Base-by-base conservation (phyloP, 305 asterid genomes). In the Caryopteris hybrid region DNA sequence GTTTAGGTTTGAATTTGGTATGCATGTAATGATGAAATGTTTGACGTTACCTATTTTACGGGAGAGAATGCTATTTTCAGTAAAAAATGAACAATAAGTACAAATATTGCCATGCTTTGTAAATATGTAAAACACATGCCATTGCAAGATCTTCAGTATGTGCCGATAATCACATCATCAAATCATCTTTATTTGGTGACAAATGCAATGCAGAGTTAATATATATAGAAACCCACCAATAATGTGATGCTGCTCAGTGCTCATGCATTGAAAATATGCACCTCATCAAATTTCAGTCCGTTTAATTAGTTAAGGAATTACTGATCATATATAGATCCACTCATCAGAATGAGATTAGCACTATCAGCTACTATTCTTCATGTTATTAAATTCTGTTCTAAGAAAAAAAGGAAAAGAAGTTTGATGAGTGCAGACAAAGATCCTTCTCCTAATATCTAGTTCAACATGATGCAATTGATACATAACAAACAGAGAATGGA, bases 31-130 rank as follows among this genome's bases (percentile, higher is more conserved):
- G 51, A 58, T 55, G 36, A 21, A 56, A 31, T 47, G 17, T 39
- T 74, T 33, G 56, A 62, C 13, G 42, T 17, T 51, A 76, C 46
- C 48, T 33, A 43, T 63, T 58, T 38, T 42, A 54, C 31, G 65
- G 61, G 64, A 16, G 74, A 59, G 64, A 53, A 13, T 34, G 53
- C 23, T 45, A 38, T 55, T 6, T 55, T 61, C 70, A 68, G 5
- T 36, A 29, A 74, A 38, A 25, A 48, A n/a, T 54, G 14, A 61
- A 61, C 36, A 58, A 64, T 21, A 18, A 53, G 47, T 42, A 34
- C 54, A 22, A 42, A 1, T 14, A 29, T 55, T 16, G 36, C 51
- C 65, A 50, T 45, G 57, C 41, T 47, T 9, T 12, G 42, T 41
- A 17, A 46, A 41, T 42, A 66, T 18, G 47, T 42, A 33, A 23